Base-by-base conservation (phyloP, 2,329 filamentous ascomycete genomes). In the Fusarium dlaminii region DNA sequence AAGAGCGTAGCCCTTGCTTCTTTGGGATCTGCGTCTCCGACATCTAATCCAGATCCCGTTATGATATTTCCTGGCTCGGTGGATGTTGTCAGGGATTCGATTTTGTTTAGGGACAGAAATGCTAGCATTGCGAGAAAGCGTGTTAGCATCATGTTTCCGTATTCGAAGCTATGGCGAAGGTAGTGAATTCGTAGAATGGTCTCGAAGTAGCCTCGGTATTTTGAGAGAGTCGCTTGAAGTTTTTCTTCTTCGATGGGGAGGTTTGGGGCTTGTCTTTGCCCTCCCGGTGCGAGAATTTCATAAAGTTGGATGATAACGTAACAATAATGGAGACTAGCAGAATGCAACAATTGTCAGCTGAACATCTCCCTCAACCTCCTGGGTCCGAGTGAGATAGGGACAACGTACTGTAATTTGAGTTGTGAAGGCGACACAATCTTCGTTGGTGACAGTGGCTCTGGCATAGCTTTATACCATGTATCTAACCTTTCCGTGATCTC, bases 171-270 rank as follows among this genome's bases (percentile, higher is more conserved):
- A 7, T 72, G 68, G 1, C 68, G 59, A 3, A 72, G 49, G 29
- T 72, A 62, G 29, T 72, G 65, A 7, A 72, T 71, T 1, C 68
- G 63, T 8, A 72, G 18, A 6, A 72, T n/a, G 1, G 68, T 65
- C 36, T 72, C 70, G 8, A 72, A 65, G 4, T 62, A 37, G 4
- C 24, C 68, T 48, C 59, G 55, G 11, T 60, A 64, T 20, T 22
- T 60, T 1, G 59, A 37, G 1, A 68, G 27, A 3, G 6, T 24
- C 3, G 2, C 4, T 1, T 22, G 46, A 6, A 70, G 46, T 6
- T 57, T 4, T 0, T 43, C 18, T 22, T 58, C 22, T 3, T 48
- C 17, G 6, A 39, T 4, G 2, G 18, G 18, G 0, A 39, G 13
- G 3, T 7, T 29, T 3, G 7, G 14, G 6, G 51, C 9, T 22